Base-by-base conservation (phyloP, 805 yeast genomes). In the Yarrowia sp. region DNA sequence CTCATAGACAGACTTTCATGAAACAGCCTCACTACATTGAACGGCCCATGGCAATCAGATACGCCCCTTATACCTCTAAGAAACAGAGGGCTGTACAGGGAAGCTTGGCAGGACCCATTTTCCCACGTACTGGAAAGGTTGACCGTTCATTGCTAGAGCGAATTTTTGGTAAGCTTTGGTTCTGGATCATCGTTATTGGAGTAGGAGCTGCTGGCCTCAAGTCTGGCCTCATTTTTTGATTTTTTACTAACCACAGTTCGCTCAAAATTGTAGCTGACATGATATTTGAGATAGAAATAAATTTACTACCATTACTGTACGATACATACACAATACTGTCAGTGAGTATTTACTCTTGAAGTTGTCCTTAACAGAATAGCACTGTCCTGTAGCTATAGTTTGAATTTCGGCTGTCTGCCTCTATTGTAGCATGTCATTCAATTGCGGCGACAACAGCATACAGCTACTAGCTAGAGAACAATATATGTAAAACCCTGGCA, bases 1-100 rank as follows among this genome's bases (percentile, higher is more conserved):
- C 91, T 1, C 96, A 89, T 73, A 84, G 83, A 71, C 82, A 96
- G 71, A 83, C 92, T 0, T 78, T 86, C 2, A 71, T 89, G 69
- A 82, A 79, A 60, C 90, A 87, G 73, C 86, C 87, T 13, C 80
- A 79, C 66, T 85, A 86, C 86, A 78, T 79, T 58, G 96, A 90
- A 70, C 69, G 77, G 13, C 67, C 85, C 17, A 72, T 87, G 61
- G 75, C 79, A n/a, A 79, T 81, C 43, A 82, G 95, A 71, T 88
- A 87, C 70, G 86, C 90, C 5, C 95, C 93, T 17, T 80, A 78
- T 70, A 51, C 58, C 10, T 3, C 33, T 3, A 14, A 10, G n/a
- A 51, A 51, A 11, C 58, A 51, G 32, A 51, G n/a, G 43, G 43
- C 58, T 2, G 58, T 51, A 2, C 31, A 48, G n/a, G 58, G 43